phyloP scores from a whole-genome alignment of 1,284 basidiomycete species.

The Clitocybe nebularis region DNA sequence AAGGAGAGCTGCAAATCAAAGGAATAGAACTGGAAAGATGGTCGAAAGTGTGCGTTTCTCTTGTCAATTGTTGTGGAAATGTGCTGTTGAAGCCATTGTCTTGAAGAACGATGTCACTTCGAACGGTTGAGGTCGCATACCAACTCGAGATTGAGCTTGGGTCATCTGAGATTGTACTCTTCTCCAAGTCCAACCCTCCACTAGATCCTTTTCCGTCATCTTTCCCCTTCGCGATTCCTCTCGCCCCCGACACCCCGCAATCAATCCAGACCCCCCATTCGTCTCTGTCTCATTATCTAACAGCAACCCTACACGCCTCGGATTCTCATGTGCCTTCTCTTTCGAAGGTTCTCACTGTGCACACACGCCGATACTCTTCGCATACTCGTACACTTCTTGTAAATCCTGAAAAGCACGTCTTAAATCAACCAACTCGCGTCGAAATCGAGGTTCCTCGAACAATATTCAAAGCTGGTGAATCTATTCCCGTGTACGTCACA shows the following conservation, averaged over 20 bases:
- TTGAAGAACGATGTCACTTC: conserved; percentile 58
- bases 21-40: conserved; percentile 53
- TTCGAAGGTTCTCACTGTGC: conserved; percentile 57
- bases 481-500: conserved; percentile 73
- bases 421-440: conserved; percentile 61
- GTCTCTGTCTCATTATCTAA: conserved; percentile 61
- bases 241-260: conserved; percentile 71
- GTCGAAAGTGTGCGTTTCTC: conserved; percentile 60
- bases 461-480: conserved; percentile 63
- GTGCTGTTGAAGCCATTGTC: conserved; percentile 18
- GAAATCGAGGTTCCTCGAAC: conserved; percentile 68
- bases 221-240: conserved; percentile 73
- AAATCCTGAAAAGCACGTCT: conserved; percentile 52
- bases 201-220: conserved; percentile 48
- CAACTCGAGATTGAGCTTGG: conserved; percentile 63
- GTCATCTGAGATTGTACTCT: conserved; percentile 49
- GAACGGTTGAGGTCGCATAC: conserved; percentile 61
- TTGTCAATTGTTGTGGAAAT: conserved; percentile 7
- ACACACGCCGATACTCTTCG: conserved; percentile 70
- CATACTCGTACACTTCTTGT: conserved; percentile 51
- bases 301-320: conserved; percentile 56
- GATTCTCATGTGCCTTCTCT: conserved; percentile 38
- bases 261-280: conserved; percentile 70
- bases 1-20: conserved; percentile 80
- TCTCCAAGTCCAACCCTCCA: conserved; percentile 31